Evolutionary conservation across 2,329 filamentous ascomycete genomes (phyloP), one percentile per base, ranked within the genome.

Genomic region (Cytospora chrysosperma): DNA sequence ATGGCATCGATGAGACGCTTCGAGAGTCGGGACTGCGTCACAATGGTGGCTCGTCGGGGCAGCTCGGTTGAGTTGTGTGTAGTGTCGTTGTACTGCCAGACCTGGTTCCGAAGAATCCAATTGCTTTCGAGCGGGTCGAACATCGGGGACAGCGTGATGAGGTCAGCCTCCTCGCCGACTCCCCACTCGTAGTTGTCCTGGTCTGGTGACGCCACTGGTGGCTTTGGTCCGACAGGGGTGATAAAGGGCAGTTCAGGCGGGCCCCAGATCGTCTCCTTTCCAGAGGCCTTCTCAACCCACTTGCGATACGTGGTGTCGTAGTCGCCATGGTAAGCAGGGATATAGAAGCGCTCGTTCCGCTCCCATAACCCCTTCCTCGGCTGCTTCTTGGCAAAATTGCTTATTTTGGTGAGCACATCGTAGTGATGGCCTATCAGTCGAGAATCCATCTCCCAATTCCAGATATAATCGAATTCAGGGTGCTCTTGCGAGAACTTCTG

Each of bases 381-480:
- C 73, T 92, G 89, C 65, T 81, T 82, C 73, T 82, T 83, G 28
- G 85, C 84, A 77, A 91, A 92, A 1, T 81, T 75, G 26, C 78
- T 76, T 9, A 92, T 75, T 66, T 87, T 87, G 68, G 88, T 83
- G 51, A 92, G 84, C 68, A 94, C 85, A 69, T 94, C 88, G 74
- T 94, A 93, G 76, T 93, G 88, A 67, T 95, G 90, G 10, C 91
- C 91, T 0, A 88, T 92, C 71, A 90, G 89, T 55, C 92, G 84
- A 34, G 89, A 87, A 71, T 95, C 91, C 76, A 92, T 90, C 72
- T 95, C 92, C 91, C 90, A 93, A 73, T 94, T 93, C 90, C 91
- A 95, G 69, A 92, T 82, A 70, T 85, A 92, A 69, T 93, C 89
- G 68, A 91, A 95, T 70, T 94, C 87, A 0, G 90, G 90, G 70